Percentiles rank a stretch among this genome's conserved stretches.
These are phyloP conservation scores for Brettanomyces custersianus DNA, from an alignment of 805 yeast species.

Conservation along the genomic window DNA sequence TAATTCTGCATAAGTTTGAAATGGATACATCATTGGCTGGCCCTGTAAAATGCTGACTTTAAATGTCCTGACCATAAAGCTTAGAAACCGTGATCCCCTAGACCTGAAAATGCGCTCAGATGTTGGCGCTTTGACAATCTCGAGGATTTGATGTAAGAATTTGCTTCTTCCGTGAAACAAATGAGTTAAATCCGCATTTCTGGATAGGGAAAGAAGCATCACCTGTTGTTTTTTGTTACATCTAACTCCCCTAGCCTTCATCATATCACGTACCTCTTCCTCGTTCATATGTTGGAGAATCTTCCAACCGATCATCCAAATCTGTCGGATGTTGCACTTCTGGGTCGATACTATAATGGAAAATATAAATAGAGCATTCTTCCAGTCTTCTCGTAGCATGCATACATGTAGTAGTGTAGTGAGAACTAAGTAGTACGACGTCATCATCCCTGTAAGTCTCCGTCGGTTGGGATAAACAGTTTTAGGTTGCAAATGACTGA, in stretches of 20 bases:
- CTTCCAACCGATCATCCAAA: constrained; percentile 61
- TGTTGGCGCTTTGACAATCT: background rate
- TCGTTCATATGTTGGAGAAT: constrained; percentile 30
- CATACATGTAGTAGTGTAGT: constrained; percentile 38
- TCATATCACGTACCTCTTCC: constrained; percentile 11
- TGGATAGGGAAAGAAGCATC: background rate
- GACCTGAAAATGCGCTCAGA: constrained; percentile 3
- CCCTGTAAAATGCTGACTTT: background rate
- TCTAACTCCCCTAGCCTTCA: background rate
- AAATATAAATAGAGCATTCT: constrained; percentile 43
- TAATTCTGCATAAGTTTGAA: background rate
- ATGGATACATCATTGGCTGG: constrained; percentile 1
- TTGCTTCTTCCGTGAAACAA: background rate
- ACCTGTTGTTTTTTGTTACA: background rate
- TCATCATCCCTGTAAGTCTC: background rate
- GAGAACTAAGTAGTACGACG: background rate
- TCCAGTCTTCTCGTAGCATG: constrained; percentile 44
- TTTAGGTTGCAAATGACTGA: background rate
- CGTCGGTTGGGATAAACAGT: background rate
- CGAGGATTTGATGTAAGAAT: background rate
- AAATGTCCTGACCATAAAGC: constrained; percentile 1
- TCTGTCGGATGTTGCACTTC: constrained; percentile 39
- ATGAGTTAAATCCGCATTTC: background rate
- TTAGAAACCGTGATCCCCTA: background rate
- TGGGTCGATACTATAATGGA: constrained; percentile 39